Evolutionary conservation across 2,329 filamentous ascomycete species (phyloP).

Genomic region (Rhinocladiella mackenziei): DNA sequence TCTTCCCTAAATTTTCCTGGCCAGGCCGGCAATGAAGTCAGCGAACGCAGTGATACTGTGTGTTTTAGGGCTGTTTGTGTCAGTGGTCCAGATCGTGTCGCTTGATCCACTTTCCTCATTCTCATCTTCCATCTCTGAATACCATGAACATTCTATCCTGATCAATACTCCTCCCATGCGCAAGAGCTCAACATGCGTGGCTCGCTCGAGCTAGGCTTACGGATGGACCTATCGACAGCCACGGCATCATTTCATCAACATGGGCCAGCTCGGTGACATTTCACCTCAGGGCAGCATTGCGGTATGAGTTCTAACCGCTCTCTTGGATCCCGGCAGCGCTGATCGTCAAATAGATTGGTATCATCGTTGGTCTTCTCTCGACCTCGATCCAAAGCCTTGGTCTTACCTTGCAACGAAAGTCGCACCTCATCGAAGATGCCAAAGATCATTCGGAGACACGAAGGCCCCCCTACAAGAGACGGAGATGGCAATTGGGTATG

Average conservation of each 20-base stretch:
- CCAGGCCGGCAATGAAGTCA: too few species aligned
- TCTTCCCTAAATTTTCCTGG: too few species aligned
- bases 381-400: slow-evolving; percentile 94
- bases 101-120: neutral
- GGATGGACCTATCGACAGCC: slow-evolving; percentile 13
- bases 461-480: slow-evolving; percentile 80
- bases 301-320: slow-evolving; percentile 47
- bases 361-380: slow-evolving; percentile 86
- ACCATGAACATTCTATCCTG: neutral
- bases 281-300: slow-evolving; percentile 74
- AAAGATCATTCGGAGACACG: slow-evolving; percentile 73
- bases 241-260: slow-evolving; percentile 35
- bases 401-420: slow-evolving; percentile 93
- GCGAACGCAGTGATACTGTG: too few species aligned
- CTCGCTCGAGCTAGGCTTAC: slow-evolving; percentile 10
- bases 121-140: neutral
- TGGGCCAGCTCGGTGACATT: slow-evolving; percentile 70
- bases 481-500: slow-evolving; percentile 95
- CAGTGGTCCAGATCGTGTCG: too few species aligned
- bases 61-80: too few species aligned
- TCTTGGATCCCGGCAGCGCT: slow-evolving; percentile 9
- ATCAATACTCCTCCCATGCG: slow-evolving; percentile 8
- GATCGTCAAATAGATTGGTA: slow-evolving; percentile 65
- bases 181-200: slow-evolving; percentile 17
- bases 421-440: slow-evolving; percentile 95